Percentiles rank a stretch among this genome's conserved stretches.
phyloP scores from a whole-genome alignment of 2,329 filamentous ascomycete genomes.

The Lecanosticta acicola region DNA sequence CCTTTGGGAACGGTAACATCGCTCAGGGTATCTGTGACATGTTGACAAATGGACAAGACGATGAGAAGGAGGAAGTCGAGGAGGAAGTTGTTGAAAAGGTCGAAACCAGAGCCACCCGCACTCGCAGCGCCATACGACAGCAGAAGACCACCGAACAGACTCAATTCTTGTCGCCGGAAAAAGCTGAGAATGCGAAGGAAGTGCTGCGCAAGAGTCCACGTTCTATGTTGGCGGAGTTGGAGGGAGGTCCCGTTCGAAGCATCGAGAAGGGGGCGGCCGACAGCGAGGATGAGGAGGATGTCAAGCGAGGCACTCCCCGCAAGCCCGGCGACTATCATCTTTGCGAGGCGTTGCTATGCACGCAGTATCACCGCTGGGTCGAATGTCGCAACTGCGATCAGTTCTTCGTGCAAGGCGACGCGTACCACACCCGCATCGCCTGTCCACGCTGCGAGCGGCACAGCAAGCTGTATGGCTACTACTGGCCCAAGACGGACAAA shows the following conservation, averaged over 20 bases:
- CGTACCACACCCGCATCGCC: conserved; percentile 76
- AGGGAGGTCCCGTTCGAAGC: conserved; percentile 20
- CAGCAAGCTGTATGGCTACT: conserved; percentile 88
- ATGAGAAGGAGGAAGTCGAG: conserved; percentile 10
- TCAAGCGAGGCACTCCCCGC: conserved; percentile 34
- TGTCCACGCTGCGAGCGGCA: conserved; percentile 94
- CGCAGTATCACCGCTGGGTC: conserved; percentile 76
- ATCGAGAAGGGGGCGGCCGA: conserved; percentile 23
- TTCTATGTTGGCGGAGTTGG: conserved; percentile 5
- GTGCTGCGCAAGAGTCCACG: conserved; percentile 14
- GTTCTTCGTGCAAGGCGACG: conserved; percentile 81
- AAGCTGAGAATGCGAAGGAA: conserved; percentile 5
- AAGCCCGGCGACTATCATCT: conserved; percentile 63
- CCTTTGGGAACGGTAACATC: conserved; percentile 26
- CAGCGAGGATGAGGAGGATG: conserved; percentile 16
- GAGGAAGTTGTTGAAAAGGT: conserved; percentile 4
- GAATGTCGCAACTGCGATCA: conserved; percentile 77
- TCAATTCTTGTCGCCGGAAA: conserved; percentile 10
- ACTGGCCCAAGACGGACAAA: conserved; percentile 92
- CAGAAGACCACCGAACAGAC: conserved; percentile 1
- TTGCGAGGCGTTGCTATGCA: conserved; percentile 67
- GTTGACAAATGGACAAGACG: conserved; percentile 21
- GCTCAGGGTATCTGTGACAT: conserved; percentile 29
- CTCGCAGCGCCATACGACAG: conserved; percentile 4
- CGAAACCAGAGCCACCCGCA: conserved; percentile 3